Base-by-base conservation (phyloP, 2,329 filamentous ascomycete species). In the Conoideocrella luteorostrata region DNA sequence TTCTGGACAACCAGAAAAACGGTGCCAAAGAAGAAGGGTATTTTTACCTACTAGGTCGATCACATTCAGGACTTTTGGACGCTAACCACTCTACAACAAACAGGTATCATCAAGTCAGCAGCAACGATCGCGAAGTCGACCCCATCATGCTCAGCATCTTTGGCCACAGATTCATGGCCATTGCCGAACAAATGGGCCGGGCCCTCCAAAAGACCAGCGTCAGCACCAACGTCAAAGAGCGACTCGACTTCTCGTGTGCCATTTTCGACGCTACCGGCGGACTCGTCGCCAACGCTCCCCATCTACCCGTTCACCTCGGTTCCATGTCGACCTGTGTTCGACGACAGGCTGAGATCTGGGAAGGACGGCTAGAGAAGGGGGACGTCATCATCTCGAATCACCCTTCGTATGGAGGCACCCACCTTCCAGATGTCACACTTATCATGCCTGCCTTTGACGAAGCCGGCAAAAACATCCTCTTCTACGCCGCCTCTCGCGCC, bases 321-420 rank as follows among this genome's bases (percentile, higher is more conserved):
- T 87, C 82, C 33, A 91, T 91, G 86, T 86, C 84, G 7, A 89
- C 85, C 11, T 88, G 85, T 36, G 85, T 91, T 3, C 75, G 79
- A 46, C 85, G 84, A 38, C 86, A 91, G 62, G 82, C 86, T 4
- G 74, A 84, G 51, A 87, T 89, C 38, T 91, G 86, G 86, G 75
- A 82, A 53, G 85, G 84, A 1, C 86, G 84, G 49, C 65, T 93
- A 28, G 82, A 87, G 53, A 82, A 76, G 45, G 87, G 87, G 9
- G 87, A 93, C 58, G 87, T 93, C 0, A 76, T 93, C 23, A 84
- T 91, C 2, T 86, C 85, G 0, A 93, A 93, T 50, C 87, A 91
- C 55, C 87, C 87, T 1, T 87, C 87, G 56, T 89, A 82, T 50
- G 87, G 87, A 22, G 87, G 87, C 26, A 93, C 87, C 0, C 87